Percentiles rank a stretch among this genome's conserved stretches.
phyloP scores from a whole-genome alignment of 805 yeast species.

The Lipomyces yamadae region DNA sequence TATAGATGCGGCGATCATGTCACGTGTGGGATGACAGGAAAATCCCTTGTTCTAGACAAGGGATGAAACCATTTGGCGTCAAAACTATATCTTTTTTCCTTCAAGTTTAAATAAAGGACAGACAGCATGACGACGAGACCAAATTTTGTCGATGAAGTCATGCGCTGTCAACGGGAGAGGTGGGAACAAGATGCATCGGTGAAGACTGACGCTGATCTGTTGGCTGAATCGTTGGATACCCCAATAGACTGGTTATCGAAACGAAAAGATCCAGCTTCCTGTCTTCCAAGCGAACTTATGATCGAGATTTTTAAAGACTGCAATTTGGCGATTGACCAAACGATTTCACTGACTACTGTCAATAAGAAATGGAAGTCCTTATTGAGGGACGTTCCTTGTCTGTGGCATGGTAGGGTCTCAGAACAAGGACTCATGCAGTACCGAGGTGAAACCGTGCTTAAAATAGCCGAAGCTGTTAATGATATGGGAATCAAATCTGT shows the following conservation, averaged over 20 bases:
- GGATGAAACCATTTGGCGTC: neutral
- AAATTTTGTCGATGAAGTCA: constrained; percentile 1
- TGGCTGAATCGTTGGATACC: neutral
- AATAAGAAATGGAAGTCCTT: neutral
- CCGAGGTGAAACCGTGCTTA: neutral
- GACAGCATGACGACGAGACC: neutral
- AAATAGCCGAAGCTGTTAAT: neutral
- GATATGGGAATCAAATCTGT: neutral
- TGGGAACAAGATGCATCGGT: neutral
- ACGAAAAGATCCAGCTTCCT: constrained; percentile 2
- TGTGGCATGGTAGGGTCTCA: neutral
- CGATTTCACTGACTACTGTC: neutral
- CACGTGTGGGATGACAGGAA: neutral
- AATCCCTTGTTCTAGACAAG: neutral
- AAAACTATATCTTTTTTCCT: neutral
- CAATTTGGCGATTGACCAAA: neutral
- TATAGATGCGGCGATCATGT: neutral
- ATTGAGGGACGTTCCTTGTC: neutral
- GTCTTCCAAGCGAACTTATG: neutral
- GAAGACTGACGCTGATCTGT: neutral
- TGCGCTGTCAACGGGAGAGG: neutral
- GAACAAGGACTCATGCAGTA: constrained; percentile 1
- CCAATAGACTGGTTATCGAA: neutral
- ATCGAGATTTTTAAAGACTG: neutral
- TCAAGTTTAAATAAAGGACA: neutral